Evolutionary conservation across 108 stramenopile species (phyloP).

Genomic region (Schizochytrium sp.): DNA sequence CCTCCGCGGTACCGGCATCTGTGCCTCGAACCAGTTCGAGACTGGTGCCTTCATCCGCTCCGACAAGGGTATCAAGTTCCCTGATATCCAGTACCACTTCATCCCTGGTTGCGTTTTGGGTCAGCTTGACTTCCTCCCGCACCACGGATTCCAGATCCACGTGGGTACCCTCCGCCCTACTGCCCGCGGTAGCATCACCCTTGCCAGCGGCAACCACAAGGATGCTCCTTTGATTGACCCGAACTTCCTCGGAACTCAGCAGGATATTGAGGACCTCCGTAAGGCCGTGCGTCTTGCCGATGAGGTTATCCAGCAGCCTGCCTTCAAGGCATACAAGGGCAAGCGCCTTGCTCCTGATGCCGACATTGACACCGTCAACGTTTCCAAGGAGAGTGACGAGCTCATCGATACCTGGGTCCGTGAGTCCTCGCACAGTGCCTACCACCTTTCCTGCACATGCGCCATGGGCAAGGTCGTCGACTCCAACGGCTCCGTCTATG

Average conservation of each 20-base stretch:
- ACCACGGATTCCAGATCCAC: slow-evolving; percentile 63
- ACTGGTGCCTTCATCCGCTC: slow-evolving; percentile 74
- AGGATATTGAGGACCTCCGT: slow-evolving; percentile 60
- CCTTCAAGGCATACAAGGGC: slow-evolving; percentile 60
- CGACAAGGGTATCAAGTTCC: slow-evolving; percentile 62
- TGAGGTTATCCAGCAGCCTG: slow-evolving; percentile 58
- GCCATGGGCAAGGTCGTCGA: slow-evolving; percentile 62
- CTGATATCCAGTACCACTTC: slow-evolving; percentile 72
- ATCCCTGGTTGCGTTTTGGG: slow-evolving; percentile 59
- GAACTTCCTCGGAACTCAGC: slow-evolving; percentile 60
- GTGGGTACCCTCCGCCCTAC: slow-evolving; percentile 62
- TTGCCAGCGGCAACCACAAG: neutral
- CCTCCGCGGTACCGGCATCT: slow-evolving; percentile 66
- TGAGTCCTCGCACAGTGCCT: slow-evolving; percentile 45
- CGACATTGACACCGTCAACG: slow-evolving; percentile 21
- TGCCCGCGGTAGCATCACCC: slow-evolving; percentile 17
- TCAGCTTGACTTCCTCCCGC: slow-evolving; percentile 4
- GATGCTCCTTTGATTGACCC: slow-evolving; percentile 62
- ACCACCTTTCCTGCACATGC: slow-evolving; percentile 63
- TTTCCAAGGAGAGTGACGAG: slow-evolving; percentile 42
- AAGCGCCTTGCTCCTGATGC: neutral
- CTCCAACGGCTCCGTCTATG: slow-evolving; percentile 31
- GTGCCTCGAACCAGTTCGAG: slow-evolving; percentile 75
- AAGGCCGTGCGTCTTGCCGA: slow-evolving; percentile 60
- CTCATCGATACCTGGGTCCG: slow-evolving; percentile 43